Base-by-base conservation (phyloP, 1,139 yeast species). In the Sugiyamaella novakii region DNA sequence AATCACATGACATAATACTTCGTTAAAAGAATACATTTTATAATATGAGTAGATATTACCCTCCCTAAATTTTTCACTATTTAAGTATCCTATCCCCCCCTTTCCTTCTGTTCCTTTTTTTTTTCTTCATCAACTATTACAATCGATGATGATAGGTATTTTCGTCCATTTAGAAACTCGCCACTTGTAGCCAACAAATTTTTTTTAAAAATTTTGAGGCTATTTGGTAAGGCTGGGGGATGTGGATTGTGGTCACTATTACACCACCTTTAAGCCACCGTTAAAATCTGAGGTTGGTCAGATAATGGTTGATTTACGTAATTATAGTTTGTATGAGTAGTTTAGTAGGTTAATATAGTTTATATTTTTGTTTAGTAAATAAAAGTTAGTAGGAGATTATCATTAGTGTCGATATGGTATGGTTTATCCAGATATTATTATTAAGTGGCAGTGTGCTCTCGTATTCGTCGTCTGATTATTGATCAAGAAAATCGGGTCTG, bases 111-210 rank as follows among this genome's bases (percentile, higher is more conserved):
- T 46, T 31, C 43, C 25, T 49, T 35, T 55, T 58, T 61, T 59
- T 56, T 61, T 65, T 69, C 73, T 58, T 66, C 59, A 76, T 77
- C 84, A 79, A 79, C 84, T 79, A 79, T 76, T 73, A 71, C 84
- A 79, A 81, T 77, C 83, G 70, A 77, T 78, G 83, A 79, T 64
- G 83, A 79, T 65, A 65, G 80, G 76, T 73, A 66, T 58, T 65
- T 70, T 62, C 63, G 55, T 64, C 72, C 68, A 69, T 79, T 77
- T 75, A 35, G 49, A 44, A 45, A 44, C 46, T 70, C 73, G 63
- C 76, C 75, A 79, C 62, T 59, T 60, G 58, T 49, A 57, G 25
- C 8, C n/a, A n/a, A n/a, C n/a, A n/a, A n/a, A n/a, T 22, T 22
- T 22, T 22, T 22, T 6, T 22, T 22, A 22, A 22, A 22, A n/a